A percentile compares a stretch with the other conserved stretches of the same genome.
Conservation (phyloP, 768 basidiomycete species). For the Mycena galericulata region DNA sequence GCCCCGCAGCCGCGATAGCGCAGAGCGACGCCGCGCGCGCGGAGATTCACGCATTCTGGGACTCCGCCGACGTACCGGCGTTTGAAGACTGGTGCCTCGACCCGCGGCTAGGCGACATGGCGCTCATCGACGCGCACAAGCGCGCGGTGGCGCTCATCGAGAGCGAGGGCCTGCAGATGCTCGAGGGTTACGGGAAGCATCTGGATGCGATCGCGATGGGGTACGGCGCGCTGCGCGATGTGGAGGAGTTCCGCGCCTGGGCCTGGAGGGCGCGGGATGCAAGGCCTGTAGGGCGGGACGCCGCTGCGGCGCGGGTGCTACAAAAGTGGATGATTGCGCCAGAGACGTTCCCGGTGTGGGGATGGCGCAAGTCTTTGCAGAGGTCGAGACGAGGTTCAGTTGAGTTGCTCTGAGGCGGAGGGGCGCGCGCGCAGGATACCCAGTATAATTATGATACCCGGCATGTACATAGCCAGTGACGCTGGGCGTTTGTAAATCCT, state of each 20-base stretch:
- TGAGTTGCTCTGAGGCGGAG: too few relatives aligned
- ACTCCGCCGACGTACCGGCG: constrained; percentile 38
- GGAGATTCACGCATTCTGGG: constrained; percentile 45
- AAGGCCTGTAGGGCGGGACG: constrained; percentile 33
- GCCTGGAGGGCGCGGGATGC: constrained; percentile 42
- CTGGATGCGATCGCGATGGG: constrained; percentile 55
- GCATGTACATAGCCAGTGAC: too few relatives aligned
- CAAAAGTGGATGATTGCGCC: constrained; percentile 51
- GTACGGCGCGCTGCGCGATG: constrained; percentile 54
- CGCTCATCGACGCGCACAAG: constrained; percentile 48
- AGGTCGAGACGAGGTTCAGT: not conserved
- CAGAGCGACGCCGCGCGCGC: constrained; percentile 46
- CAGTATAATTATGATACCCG: not conserved
- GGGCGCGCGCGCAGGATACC: not conserved
- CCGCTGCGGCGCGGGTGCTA: constrained; percentile 45
- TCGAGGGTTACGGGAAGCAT: constrained; percentile 43
- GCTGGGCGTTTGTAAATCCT: too few relatives aligned
- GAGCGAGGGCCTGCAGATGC: constrained; percentile 48
- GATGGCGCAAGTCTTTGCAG: constrained; percentile 41
- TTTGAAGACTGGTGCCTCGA: constrained; percentile 53
- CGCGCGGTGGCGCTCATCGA: constrained; percentile 46
- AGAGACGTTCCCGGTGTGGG: constrained; percentile 52
- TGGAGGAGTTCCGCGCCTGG: constrained; percentile 51
- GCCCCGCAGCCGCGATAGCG: constrained; percentile 20
- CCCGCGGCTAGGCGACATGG: constrained; percentile 38